These are phyloP conservation scores for Naganishia vaughanmartiniae DNA, from an alignment of 768 basidiomycete species.

Conservation along the genomic window DNA sequence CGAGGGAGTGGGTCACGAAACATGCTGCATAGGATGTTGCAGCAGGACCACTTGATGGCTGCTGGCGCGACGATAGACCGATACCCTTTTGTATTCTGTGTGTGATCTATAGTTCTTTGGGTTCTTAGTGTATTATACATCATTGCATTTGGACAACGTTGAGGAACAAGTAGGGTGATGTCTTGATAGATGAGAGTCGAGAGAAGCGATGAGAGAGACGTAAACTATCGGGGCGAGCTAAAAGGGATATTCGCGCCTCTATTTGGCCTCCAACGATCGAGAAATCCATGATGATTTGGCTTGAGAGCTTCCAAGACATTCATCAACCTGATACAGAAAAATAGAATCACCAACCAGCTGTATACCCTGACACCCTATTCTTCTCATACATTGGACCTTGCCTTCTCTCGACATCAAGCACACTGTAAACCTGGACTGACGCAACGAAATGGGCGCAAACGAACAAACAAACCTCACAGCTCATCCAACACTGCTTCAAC, in stretches of 20 bases:
- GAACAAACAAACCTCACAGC: conserved; percentile 15
- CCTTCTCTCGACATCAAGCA: neutral
- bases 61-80: neutral
- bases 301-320: neutral
- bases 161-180: neutral
- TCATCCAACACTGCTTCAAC: conserved; percentile 16
- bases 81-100: neutral
- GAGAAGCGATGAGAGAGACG: too few species aligned
- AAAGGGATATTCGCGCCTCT: conserved; percentile 7
- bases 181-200: too few species aligned
- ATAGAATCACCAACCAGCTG: neutral
- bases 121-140: conserved; percentile 8
- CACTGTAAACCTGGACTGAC: neutral
- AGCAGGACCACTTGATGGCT: too few species aligned
- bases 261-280: conserved; percentile 13
- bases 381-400: too few species aligned
- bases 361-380: neutral
- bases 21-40: conserved; percentile 18
- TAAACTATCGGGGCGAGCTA: too few species aligned
- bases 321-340: neutral
- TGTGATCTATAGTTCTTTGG: conserved; percentile 1
- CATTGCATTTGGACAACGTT: neutral
- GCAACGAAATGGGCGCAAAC: neutral
- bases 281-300: too few species aligned
- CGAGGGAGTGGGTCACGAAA: conserved; percentile 70